Evolutionary conservation across 2,329 filamentous ascomycete genomes (phyloP).

Genomic region (Stemphylium lycopersici): DNA sequence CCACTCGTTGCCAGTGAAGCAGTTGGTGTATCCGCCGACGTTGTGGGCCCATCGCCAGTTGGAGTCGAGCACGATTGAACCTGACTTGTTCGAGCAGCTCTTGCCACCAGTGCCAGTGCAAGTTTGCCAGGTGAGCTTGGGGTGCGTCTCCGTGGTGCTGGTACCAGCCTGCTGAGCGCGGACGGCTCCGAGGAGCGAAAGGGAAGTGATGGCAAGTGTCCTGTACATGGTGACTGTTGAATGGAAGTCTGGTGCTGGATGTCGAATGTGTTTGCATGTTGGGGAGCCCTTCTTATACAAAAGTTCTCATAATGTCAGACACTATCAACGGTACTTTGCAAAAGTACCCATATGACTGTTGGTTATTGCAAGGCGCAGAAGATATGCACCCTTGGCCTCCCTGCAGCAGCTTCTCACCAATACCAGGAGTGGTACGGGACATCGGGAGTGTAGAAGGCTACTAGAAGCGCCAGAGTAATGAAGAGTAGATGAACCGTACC

Average conservation of each 20-base stretch:
- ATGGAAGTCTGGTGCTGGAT: slow-evolving; percentile 35
- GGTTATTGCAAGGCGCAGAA: slow-evolving; percentile 24
- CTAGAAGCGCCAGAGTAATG: slow-evolving; percentile 36
- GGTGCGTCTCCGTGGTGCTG: slow-evolving; percentile 50
- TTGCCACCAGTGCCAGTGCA: slow-evolving; percentile 50
- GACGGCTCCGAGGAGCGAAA: slow-evolving; percentile 49
- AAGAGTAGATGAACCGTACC: slow-evolving; percentile 42
- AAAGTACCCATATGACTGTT: slow-evolving; percentile 24
- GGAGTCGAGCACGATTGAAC: slow-evolving; percentile 51
- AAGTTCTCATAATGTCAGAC: not conserved
- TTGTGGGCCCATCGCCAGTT: slow-evolving; percentile 60
- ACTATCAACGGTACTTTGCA: slow-evolving; percentile 20
- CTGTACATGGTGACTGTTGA: slow-evolving; percentile 48
- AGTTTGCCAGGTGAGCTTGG: slow-evolving; percentile 47
- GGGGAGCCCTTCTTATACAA: slow-evolving; percentile 37
- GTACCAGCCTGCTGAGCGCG: slow-evolving; percentile 53
- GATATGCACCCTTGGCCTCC: slow-evolving; percentile 20
- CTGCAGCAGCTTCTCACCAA: slow-evolving; percentile 29
- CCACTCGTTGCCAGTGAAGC: slow-evolving; percentile 56
- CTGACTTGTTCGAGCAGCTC: slow-evolving; percentile 48
- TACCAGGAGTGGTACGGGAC: slow-evolving; percentile 36
- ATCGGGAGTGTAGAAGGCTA: slow-evolving; percentile 34
- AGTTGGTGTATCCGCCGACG: slow-evolving; percentile 54
- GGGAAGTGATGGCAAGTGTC: slow-evolving; percentile 48
- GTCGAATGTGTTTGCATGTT: slow-evolving; percentile 23